Evolutionary conservation across 148 eudicot genomes (phyloP).

Genomic region (Nepenthes gracilis): DNA sequence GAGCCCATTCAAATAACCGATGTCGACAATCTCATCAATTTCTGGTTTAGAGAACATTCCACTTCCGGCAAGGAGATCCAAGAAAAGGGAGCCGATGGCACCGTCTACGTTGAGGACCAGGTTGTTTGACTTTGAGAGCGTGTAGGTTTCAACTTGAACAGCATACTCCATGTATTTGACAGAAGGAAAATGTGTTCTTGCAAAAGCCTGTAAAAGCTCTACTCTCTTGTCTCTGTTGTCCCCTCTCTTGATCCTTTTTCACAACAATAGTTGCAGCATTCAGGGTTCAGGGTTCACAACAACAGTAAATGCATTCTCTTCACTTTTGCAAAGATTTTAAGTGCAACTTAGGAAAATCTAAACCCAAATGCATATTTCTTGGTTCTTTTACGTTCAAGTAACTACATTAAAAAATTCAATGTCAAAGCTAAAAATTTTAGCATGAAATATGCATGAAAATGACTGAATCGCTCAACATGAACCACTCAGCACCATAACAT

Average conservation of each 20-base stretch:
- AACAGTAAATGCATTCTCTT: too few species aligned
- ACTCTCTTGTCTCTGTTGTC: conserved; percentile 99
- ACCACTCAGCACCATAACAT: too few species aligned
- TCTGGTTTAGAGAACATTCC: conserved; percentile 94
- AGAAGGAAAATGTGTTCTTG: conserved; percentile 81
- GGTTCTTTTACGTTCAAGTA: too few species aligned
- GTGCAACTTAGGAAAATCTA: too few species aligned
- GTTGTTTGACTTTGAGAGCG: conserved; percentile 94
- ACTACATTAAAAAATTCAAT: too few species aligned
- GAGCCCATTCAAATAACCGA: conserved; percentile 91
- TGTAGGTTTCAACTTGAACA: conserved; percentile 88
- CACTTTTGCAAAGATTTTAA: too few species aligned
- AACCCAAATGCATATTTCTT: too few species aligned
- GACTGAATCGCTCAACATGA: too few species aligned
- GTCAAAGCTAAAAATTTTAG: too few species aligned
- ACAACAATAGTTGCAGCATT: conserved; percentile 4
- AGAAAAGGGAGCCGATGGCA: conserved; percentile 87
- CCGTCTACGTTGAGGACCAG: conserved; percentile 90
- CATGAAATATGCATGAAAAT: too few species aligned
- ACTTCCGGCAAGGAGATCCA: conserved; percentile 95
- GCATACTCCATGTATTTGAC: conserved; percentile 98
- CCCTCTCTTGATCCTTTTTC: conserved; percentile 81
- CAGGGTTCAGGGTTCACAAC: not conserved
- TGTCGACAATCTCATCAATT: conserved; percentile 84
- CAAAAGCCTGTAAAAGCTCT: conserved; percentile 75